These are phyloP conservation scores for Crithidia acanthocephali DNA, from an alignment of 208 protist species.

Conservation along the genomic window DNA sequence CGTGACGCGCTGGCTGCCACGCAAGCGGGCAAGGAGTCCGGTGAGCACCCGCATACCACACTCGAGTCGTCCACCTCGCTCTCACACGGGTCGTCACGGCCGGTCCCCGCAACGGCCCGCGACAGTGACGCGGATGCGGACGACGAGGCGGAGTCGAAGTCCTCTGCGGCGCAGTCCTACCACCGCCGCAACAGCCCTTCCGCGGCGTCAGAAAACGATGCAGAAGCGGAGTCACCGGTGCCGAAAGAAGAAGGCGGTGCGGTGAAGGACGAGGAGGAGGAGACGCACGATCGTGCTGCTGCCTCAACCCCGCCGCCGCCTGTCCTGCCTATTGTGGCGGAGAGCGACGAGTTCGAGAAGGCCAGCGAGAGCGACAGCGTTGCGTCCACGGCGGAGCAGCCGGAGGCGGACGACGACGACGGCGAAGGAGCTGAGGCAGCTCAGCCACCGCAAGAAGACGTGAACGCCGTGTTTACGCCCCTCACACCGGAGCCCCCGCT, in stretches of 20 bases:
- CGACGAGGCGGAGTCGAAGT: not conserved
- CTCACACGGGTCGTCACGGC: not conserved
- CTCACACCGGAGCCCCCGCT: no score
- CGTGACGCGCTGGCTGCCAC: not conserved
- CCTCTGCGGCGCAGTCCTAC: not conserved
- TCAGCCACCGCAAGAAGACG: not conserved
- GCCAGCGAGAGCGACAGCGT: not conserved
- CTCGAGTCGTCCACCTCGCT: not conserved
- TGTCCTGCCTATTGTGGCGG: slow-evolving; percentile 1
- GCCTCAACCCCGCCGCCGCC: not conserved
- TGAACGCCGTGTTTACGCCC: no score
- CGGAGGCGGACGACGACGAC: no score
- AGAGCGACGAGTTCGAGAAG: not conserved
- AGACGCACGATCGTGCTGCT: not conserved
- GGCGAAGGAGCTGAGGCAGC: no score
- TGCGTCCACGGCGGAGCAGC: not conserved
- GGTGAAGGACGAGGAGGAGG: slow-evolving; percentile 1
- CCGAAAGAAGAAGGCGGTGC: no score
- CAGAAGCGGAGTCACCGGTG: no score
- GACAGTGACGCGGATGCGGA: not conserved
- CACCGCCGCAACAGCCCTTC: not conserved
- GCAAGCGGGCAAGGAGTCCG: not conserved
- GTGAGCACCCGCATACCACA: not conserved
- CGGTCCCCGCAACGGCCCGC: not conserved
- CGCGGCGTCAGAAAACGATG: not conserved